These are phyloP conservation scores for Solanum phureja DNA, from an alignment of 257 asterid genomes.

Conservation along the genomic window DNA sequence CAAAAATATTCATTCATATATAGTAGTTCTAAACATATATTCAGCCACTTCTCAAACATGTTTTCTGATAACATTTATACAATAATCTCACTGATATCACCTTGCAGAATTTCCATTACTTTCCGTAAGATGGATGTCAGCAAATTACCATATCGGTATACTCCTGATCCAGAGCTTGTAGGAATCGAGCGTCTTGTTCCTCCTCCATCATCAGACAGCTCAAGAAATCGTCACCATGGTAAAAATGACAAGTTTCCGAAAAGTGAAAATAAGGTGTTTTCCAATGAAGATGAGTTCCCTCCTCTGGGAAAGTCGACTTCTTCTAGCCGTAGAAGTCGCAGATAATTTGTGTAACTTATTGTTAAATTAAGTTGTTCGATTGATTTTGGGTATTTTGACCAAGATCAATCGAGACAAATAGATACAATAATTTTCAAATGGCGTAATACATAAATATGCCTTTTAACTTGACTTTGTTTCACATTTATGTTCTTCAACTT, in stretches of 20 bases:
- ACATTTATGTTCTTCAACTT: no score
- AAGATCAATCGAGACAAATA: neutral
- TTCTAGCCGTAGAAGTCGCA: neutral
- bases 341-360: neutral
- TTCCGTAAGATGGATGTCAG: conserved; percentile 20
- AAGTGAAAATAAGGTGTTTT: neutral
- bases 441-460: no score
- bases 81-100: neutral
- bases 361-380: neutral
- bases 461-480: no score
- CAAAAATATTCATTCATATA: no score
- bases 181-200: conserved; percentile 1
- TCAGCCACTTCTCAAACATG: no score
- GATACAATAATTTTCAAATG: no score
- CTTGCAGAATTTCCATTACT: conserved; percentile 22
- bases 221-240: neutral
- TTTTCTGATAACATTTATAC: no score
- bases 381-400: neutral
- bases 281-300: conserved; percentile 4
- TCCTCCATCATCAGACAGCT: neutral
- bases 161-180: conserved; percentile 6
- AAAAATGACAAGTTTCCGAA: neutral
- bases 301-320: conserved; percentile 1
- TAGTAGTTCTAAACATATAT: no score
- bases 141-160: conserved; percentile 2